Evolutionary conservation across 441 rosid species (phyloP), one percentile per base, ranked within the genome.

Genomic region (Brassica balearica): DNA sequence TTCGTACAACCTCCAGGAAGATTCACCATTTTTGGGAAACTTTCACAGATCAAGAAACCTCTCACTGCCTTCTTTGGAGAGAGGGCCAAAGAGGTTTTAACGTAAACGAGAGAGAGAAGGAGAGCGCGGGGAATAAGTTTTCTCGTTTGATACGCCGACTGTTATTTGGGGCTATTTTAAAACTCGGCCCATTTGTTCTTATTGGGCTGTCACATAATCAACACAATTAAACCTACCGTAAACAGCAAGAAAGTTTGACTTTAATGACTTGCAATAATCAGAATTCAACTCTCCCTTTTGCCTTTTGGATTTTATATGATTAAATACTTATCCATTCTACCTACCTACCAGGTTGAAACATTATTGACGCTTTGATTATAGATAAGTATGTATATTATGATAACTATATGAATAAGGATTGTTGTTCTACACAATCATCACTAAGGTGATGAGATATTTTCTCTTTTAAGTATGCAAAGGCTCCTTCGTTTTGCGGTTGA

Each of bases 401-500:
- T 25, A 25, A 25, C 27, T 62, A 51, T 51, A 51, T 51, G 58
- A 51, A 55, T 55, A 15, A 17, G 22, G 60, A 55, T 55, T 55
- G 1, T 17, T 55, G 60, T 15, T 55, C 58, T 55, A 55, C 60
- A 55, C 60, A 55, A 15, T 55, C 60, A 55, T 17, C 23, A 55
- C 59, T 53, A 53, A 2, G 20, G 3, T 19, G 2, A 3, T 56
- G 27, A 8, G 25, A 55, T 56, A 56, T 19, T 19, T 3, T 8
- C 27, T 19, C 12, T 56, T 19, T 27, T 6, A 62, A 62, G 20
- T 1, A n/a, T 1, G 41, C 41, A 62, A 63, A 63, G 6, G 43
- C 43, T 63, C 67, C 46, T 46, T 48, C 0, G 59, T 67, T 20
- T 73, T 73, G 71, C 61, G 71, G 70, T 73, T 79, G 27, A 65